Evolutionary conservation across 1,284 basidiomycete species (phyloP).

Genomic region (Ganoderma leucocontextum): DNA sequence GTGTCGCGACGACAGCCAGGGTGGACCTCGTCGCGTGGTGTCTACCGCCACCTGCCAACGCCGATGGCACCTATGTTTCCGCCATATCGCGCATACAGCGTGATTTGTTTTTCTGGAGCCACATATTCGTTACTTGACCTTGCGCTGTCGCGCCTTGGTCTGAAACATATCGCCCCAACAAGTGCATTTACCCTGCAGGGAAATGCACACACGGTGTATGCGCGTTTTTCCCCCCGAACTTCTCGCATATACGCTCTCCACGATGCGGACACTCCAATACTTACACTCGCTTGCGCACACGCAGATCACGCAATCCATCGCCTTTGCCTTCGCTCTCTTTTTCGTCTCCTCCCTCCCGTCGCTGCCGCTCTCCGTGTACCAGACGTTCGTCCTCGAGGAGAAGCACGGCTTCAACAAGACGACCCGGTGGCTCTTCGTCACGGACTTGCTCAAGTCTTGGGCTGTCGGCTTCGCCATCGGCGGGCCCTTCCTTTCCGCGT

Average conservation of each 20-base stretch:
- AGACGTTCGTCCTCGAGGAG: conserved; percentile 94
- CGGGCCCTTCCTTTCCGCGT: conserved; percentile 85
- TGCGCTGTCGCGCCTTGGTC: too few species aligned
- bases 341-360: conserved; percentile 73
- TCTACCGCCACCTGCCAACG: too few species aligned
- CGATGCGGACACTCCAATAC: too few species aligned
- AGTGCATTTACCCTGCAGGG: not conserved
- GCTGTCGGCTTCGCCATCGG: conserved; percentile 80
- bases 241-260: not conserved
- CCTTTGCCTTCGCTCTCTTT: conserved; percentile 77
- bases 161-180: too few species aligned
- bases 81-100: too few species aligned
- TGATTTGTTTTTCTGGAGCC: too few species aligned
- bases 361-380: conserved; percentile 82
- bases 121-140: too few species aligned
- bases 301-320: conserved; percentile 86
- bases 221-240: not conserved
- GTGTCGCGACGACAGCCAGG: too few species aligned
- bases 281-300: not conserved
- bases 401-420: conserved; percentile 98
- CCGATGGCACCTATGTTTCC: too few species aligned
- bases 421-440: conserved; percentile 76
- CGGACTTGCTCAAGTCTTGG: conserved; percentile 86
- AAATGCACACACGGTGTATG: not conserved
- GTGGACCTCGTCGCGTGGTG: too few species aligned